phyloP scores from a whole-genome alignment of 2,329 filamentous ascomycete genomes.

The Fusarium bactridioides region DNA sequence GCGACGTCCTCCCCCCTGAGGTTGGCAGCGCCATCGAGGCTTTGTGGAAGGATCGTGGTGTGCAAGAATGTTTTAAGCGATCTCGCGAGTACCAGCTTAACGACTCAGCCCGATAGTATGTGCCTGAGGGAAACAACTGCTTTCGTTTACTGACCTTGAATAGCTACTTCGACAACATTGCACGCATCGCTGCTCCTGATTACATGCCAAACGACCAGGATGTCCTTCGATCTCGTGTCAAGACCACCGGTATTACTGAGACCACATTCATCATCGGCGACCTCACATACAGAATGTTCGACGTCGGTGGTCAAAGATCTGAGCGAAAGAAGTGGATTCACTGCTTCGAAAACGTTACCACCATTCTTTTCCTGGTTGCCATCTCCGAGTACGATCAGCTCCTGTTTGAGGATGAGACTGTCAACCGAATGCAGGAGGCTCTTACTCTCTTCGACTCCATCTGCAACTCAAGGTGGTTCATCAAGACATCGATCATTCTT shows the following conservation, averaged over 20 bases:
- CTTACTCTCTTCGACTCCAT: constrained; percentile 87
- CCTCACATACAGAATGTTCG: constrained; percentile 96
- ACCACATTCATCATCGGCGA: constrained; percentile 96
- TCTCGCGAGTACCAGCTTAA: constrained; percentile 97
- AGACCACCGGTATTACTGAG: constrained; percentile 97
- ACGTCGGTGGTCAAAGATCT: constrained; percentile 93
- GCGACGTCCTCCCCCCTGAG: constrained; percentile 91
- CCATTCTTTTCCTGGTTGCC: constrained; percentile 94
- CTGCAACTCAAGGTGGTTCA: constrained; percentile 90
- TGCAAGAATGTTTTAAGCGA: constrained; percentile 94
- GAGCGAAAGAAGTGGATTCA: constrained; percentile 99
- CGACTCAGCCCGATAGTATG: constrained; percentile 95
- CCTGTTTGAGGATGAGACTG: constrained; percentile 94
- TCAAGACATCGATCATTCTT: constrained; percentile 86
- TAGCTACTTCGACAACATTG: constrained; percentile 96
- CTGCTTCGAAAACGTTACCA: constrained; percentile 98
- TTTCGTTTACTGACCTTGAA: constrained; percentile 44
- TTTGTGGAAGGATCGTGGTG: constrained; percentile 90
- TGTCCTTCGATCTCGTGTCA: constrained; percentile 93
- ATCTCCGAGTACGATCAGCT: constrained; percentile 98
- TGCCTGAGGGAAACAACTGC: constrained; percentile 37
- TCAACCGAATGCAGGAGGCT: constrained; percentile 93
- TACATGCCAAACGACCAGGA: constrained; percentile 97
- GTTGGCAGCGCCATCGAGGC: constrained; percentile 92
- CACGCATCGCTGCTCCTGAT: constrained; percentile 87